phyloP scores from a whole-genome alignment of 148 eudicot genomes.

The Diospyros lotus region DNA sequence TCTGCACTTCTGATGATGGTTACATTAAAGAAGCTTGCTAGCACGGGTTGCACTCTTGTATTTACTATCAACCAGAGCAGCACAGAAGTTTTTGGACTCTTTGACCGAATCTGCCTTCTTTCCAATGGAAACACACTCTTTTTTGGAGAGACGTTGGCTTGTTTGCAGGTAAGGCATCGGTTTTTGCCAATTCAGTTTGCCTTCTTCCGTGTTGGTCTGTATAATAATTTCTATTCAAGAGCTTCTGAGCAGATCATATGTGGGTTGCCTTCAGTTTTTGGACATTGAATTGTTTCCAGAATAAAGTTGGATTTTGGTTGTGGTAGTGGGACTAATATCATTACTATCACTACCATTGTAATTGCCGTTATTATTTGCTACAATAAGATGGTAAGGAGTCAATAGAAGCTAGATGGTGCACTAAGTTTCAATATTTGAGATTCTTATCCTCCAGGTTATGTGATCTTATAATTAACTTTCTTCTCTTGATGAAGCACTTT shows the following conservation, averaged over 20 bases:
- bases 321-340: neutral
- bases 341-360: neutral
- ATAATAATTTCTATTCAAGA: neutral
- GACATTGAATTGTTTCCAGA: neutral
- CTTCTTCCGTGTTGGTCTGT: neutral
- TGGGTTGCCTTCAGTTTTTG: neutral
- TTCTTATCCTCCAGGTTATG: neutral
- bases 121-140: constrained; percentile 94
- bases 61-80: constrained; percentile 95
- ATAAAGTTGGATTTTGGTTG: neutral
- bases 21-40: constrained; percentile 91
- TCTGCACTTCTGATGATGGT: constrained; percentile 99
- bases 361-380: neutral
- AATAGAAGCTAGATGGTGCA: neutral
- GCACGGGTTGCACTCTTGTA: constrained; percentile 91
- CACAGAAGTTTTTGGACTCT: constrained; percentile 98
- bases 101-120: constrained; percentile 92
- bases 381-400: neutral
- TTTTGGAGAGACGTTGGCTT: constrained; percentile 93
- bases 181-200: neutral
- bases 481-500: constrained; percentile 71
- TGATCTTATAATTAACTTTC: constrained; percentile 7
- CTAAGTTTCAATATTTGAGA: neutral
- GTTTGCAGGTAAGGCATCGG: constrained; percentile 74
- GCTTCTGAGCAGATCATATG: constrained; percentile 2